Base-by-base conservation (phyloP, 2,329 filamentous ascomycete genomes). In the Lecanicillium sp. region DNA sequence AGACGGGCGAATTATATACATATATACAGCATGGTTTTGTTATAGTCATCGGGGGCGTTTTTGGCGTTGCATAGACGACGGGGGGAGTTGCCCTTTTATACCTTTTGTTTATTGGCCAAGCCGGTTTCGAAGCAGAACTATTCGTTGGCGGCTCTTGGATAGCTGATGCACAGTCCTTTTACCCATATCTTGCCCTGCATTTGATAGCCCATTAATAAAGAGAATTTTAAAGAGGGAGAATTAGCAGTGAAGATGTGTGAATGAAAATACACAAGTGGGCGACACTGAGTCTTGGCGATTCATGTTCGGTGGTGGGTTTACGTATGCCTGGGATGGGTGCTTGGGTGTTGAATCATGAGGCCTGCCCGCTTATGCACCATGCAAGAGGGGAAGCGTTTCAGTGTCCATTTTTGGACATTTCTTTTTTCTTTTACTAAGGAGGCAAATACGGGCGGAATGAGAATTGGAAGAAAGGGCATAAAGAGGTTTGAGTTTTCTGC, bases 291-390 rank as follows among this genome's bases (percentile, higher is more conserved):
- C 26, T 29, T 11, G 29, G 8, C 35, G 26, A 17, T 21, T 17
- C 17, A 17, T 32, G 27, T 20, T 26, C 32, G 27, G 35, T 20
- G 6, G 11, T n/a, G n/a, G n/a, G n/a, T n/a, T n/a, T n/a, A n/a
- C n/a, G n/a, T n/a, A n/a, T n/a, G n/a, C n/a, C n/a, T n/a, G n/a
- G n/a, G n/a, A n/a, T n/a, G n/a, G n/a, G n/a, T 5, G 29, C 29
- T 32, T 32, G 29, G 29, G 11, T 32, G 20, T 30, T 38, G 43
- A 45, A 30, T 29, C 35, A 32, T 30, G 44, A 33, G 20, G 44
- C 44, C 19, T 33, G 36, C 27, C 24, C 3, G 27, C 19, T 47
- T 21, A 47, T 47, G 44, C 44, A n/a, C n/a, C n/a, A 29, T 24
- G n/a, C 6, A 24, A 2, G 19, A 20, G 35, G 33, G 17, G 35